Evolutionary conservation across 345 rosid genomes (phyloP).

Genomic region (Xanthoceras sorbifolium): DNA sequence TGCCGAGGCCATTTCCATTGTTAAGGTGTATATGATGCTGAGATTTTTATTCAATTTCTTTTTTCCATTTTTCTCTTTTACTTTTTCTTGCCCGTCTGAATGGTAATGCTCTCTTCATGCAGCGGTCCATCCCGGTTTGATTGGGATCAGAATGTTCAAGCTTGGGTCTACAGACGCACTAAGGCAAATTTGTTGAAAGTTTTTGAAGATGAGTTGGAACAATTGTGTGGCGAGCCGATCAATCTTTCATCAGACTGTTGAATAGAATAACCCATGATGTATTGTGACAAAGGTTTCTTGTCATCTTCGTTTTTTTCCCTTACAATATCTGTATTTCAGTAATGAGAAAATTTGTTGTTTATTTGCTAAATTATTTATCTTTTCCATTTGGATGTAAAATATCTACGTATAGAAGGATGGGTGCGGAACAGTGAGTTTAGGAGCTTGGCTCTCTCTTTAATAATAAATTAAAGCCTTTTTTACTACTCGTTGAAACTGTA

Average conservation of each 20-base stretch:
- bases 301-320: background rate
- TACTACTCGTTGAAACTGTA: too few relatives aligned
- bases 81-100: background rate
- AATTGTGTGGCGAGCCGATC: conserved; percentile 70
- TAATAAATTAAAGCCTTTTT: background rate
- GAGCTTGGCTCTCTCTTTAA: too few relatives aligned
- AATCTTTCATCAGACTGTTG: conserved; percentile 45
- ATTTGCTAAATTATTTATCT: background rate
- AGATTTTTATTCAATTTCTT: background rate
- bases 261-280: background rate
- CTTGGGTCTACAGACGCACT: conserved; percentile 80
- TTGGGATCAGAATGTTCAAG: conserved; percentile 69
- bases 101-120: conserved; percentile 17
- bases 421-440: background rate
- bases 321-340: too few relatives aligned
- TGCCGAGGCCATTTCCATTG: background rate
- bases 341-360: background rate
- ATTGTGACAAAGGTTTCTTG: background rate
- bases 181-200: conserved; percentile 59
- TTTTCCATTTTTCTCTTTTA: background rate
- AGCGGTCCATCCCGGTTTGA: conserved; percentile 93
- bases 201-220: conserved; percentile 71
- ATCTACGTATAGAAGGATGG: background rate
- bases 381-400: background rate
- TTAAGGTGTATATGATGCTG: background rate